These are phyloP conservation scores for Cercospora beticola DNA, from an alignment of 2,329 filamentous ascomycete genomes.

Conservation along the genomic window DNA sequence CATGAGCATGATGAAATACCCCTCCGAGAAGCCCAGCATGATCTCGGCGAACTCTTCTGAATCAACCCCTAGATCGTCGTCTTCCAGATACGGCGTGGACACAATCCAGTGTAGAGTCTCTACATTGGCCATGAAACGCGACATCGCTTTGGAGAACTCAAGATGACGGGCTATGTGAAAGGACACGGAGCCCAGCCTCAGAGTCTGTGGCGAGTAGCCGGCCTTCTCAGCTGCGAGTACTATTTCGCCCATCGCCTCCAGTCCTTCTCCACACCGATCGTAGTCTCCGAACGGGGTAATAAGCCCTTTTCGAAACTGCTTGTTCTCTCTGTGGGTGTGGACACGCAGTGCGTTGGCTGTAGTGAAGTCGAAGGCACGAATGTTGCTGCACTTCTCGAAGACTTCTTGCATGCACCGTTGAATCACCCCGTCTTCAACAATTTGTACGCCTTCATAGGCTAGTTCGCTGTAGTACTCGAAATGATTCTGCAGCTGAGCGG, in stretches of 20 bases:
- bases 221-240: neutral
- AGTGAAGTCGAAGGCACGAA: neutral
- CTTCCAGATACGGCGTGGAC: neutral
- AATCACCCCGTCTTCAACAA: neutral
- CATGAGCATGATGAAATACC: neutral
- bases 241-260: neutral
- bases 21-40: neutral
- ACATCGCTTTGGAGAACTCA: neutral
- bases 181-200: neutral
- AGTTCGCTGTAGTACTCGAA: neutral
- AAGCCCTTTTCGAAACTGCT: neutral
- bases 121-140: neutral
- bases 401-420: neutral
- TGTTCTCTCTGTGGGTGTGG: neutral
- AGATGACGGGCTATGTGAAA: neutral
- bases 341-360: neutral
- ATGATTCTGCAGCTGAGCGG: neutral
- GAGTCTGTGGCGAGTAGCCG: neutral
- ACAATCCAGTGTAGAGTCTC: neutral
- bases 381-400: neutral
- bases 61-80: neutral
- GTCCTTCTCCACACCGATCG: neutral
- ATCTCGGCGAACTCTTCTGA: neutral
- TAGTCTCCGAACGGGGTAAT: neutral
- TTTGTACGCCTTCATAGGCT: neutral